Conservation (phyloP, 163 green algal species). For the Chlorella variabilis region DNA sequence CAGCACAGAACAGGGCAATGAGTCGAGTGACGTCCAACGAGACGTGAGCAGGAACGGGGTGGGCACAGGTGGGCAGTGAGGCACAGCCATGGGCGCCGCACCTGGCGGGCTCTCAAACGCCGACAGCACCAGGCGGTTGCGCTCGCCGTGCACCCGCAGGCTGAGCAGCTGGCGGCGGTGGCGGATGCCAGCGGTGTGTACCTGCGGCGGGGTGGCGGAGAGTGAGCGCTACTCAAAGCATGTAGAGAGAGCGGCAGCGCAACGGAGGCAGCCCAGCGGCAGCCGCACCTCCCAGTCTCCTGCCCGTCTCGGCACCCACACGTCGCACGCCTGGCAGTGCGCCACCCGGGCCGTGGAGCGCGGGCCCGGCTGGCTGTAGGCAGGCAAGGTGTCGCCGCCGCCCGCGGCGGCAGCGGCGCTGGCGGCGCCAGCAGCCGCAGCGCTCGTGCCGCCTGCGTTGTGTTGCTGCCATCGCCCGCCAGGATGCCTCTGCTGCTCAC, state of each 20-base stretch:
- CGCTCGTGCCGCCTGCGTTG: too few species aligned
- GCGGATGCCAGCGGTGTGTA: constrained; percentile 37
- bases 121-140: constrained; percentile 36
- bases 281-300: constrained; percentile 34
- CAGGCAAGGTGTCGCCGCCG: not conserved
- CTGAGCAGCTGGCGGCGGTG: constrained; percentile 44
- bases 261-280: not conserved
- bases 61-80: too few species aligned
- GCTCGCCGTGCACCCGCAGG: constrained; percentile 33
- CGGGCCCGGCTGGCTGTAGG: constrained; percentile 1
- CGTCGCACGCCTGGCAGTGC: constrained; percentile 39
- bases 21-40: too few species aligned
- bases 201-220: not conserved
- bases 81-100: not conserved
- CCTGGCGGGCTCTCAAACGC: constrained; percentile 32
- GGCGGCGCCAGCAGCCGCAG: too few species aligned
- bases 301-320: constrained; percentile 20
- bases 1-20: too few species aligned
- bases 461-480: not conserved
- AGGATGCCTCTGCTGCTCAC: not conserved
- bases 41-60: too few species aligned
- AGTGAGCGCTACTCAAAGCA: not conserved
- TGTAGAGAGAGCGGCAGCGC: not conserved
- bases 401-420: not conserved
- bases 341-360: constrained; percentile 13